Base-by-base conservation (phyloP, 371 early-diverging fungal genomes). In the Haplosporangium sp. region DNA sequence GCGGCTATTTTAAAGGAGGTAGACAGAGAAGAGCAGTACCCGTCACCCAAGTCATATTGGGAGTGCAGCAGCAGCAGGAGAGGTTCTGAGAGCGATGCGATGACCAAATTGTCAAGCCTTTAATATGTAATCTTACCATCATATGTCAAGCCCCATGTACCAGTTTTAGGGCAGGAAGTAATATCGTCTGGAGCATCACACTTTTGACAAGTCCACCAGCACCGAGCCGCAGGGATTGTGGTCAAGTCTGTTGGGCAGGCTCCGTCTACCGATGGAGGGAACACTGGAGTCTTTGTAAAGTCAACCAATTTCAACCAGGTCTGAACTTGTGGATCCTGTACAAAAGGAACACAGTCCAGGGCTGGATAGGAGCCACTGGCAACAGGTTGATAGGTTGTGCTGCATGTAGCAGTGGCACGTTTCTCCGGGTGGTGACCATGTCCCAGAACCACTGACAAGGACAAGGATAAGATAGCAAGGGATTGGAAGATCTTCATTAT, bases 121-220 rank as follows among this genome's bases (percentile, higher is more conserved):
- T 27, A 27, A 27, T 27, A 27, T 27, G 27, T 27, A 17, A 2
- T 1, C 67, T 42, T 74, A 84, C 89, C 91, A 85, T 91, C 91
- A 60, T 88, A 91, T 7, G 89, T 89, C 71, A 89, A 71, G 71
- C 88, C 91, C 90, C 91, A 91, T 47, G 72, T 72, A 3, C 72
- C 77, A 39, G 65, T 35, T 19, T 68, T 77, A 42, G 77, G 72
- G 56, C 72, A 77, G 52, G 61, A 61, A 1, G 72, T 72, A 50
- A 72, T 72, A 37, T 77, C 77, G n/a, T 34, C 61, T 19, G 77
- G 65, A 3, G 69, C 69, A 17, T 71, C 72, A 42, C 77, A 72
- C 77, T 77, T 72, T 44, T 77, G 77, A 42, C 77, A 77, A 7
- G 72, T 77, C 77, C 77, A 77, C 72, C 77, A 77, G 66, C 77